Conservation (phyloP, 2,329 filamentous ascomycete species). For the Karstenula rhodostoma region DNA sequence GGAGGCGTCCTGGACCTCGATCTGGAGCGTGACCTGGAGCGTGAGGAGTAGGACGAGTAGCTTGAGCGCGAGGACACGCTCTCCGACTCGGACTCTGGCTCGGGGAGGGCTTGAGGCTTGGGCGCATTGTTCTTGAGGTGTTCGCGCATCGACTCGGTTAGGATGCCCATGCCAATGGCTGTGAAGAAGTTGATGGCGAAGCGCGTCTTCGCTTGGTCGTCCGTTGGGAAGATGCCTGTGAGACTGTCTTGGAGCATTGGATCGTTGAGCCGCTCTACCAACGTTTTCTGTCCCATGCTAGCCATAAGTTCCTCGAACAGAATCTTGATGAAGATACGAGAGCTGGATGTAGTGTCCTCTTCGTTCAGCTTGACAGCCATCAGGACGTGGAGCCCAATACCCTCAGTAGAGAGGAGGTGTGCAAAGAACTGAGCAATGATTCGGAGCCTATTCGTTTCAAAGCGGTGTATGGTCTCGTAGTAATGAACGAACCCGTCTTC, state of each 20-base stretch:
- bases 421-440: conserved; percentile 97
- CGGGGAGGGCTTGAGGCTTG: conserved; percentile 72
- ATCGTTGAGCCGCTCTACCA: conserved; percentile 82
- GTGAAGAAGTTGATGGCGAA: conserved; percentile 99
- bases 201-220: conserved; percentile 87
- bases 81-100: conserved; percentile 44
- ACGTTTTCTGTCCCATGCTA: conserved; percentile 81
- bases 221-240: conserved; percentile 86
- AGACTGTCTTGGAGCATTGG: conserved; percentile 75
- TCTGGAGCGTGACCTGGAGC: conserved; percentile 30
- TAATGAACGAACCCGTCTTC: conserved; percentile 90
- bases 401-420: conserved; percentile 85
- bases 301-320: conserved; percentile 92
- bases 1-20: conserved; percentile 22
- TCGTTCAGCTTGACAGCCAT: conserved; percentile 89
- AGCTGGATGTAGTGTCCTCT: conserved; percentile 95
- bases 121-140: conserved; percentile 83
- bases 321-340: conserved; percentile 98
- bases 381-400: conserved; percentile 90
- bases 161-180: conserved; percentile 91
- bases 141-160: conserved; percentile 96
- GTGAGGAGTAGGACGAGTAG: conserved; percentile 40
- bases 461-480: conserved; percentile 96
- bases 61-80: conserved; percentile 46
- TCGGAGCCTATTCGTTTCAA: conserved; percentile 92